phyloP scores from a whole-genome alignment of 345 rosid species.

The Salix brachista region DNA sequence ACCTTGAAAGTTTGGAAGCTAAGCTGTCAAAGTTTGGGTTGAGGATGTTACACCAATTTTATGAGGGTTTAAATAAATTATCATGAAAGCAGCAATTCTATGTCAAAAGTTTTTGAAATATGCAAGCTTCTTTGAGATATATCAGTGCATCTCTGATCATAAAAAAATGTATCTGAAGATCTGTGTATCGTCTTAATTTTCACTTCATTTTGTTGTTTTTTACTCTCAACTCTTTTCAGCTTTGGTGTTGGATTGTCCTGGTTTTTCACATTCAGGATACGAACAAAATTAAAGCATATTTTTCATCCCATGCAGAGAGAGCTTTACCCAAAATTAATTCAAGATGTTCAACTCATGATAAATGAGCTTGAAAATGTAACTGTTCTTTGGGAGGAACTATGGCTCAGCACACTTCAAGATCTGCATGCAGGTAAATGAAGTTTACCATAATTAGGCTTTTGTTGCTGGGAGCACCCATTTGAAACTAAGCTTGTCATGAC shows the following conservation, averaged over 20 bases:
- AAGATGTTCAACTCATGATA: constrained; percentile 92
- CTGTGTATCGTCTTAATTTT: background rate
- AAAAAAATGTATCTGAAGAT: background rate
- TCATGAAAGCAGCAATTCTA: background rate
- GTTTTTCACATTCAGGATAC: constrained; percentile 16
- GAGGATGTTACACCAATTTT: background rate
- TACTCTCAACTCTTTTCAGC: background rate
- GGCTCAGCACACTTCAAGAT: constrained; percentile 97
- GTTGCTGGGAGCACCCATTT: constrained; percentile 12
- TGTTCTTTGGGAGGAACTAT: constrained; percentile 96
- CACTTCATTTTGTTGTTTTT: background rate
- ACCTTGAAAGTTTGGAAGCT: background rate
- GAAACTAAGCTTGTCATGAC: background rate
- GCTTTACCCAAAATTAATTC: constrained; percentile 76
- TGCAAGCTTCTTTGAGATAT: background rate
- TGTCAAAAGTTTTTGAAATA: background rate
- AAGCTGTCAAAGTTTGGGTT: background rate
- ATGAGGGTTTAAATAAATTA: background rate
- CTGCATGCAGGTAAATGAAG: constrained; percentile 71
- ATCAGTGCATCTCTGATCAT: background rate
- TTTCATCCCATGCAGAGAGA: constrained; percentile 54
- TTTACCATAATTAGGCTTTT: constrained; percentile 11
- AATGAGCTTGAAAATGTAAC: constrained; percentile 83
- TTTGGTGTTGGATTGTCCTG: background rate
- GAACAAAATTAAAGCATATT: constrained; percentile 11